Base-by-base conservation (phyloP, 148 eudicot genomes). In the Polygonum maritimum region DNA sequence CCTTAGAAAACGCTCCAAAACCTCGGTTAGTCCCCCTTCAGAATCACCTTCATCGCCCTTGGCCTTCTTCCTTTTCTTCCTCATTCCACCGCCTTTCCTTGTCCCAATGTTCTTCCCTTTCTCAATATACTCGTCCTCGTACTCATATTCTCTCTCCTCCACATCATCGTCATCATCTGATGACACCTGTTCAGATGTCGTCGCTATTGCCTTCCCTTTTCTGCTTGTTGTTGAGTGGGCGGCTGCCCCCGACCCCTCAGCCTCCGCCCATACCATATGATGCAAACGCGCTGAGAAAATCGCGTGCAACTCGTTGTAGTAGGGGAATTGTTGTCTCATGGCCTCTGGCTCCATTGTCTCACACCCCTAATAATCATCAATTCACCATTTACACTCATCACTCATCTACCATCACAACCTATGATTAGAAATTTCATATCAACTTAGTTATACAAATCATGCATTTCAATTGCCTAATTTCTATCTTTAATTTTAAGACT, bases 311-410 rank as follows among this genome's bases (percentile, higher is more conserved):
- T 94, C 98, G 40, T 82, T 89, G 88, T 90, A 94, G 81, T 82
- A 94, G 9, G 97, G 97, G 55, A 94, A 92, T 48, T 92, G 96
- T 65, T 90, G 97, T 39, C 91, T 80, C 90, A 90, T 82, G 21
- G 82, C 86, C 79, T 92, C 97, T 10, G 89, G 79, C 76, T 94
- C 98, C 92, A 90, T 88, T 7, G 98, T 92, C 81, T 94, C 97
- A 84, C 96, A 92, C 74, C 71, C 71, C 71, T 67, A 67, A 12
- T 0, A 11, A 67, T 67, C 41, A 67, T 26, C 15, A 60, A 60
- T 11, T 60, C 36, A 13, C 5, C 69, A 60, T 60, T 60, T 40
- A 7, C 47, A 44, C 6, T 7, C 9, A 14, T 3, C 5, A 4
- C 55, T 51, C 0, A 14, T 7, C 16, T 51, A 51, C 6, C 55